Base-by-base conservation (phyloP, 2,329 filamentous ascomycete species). In the Sarocladium oryzae region DNA sequence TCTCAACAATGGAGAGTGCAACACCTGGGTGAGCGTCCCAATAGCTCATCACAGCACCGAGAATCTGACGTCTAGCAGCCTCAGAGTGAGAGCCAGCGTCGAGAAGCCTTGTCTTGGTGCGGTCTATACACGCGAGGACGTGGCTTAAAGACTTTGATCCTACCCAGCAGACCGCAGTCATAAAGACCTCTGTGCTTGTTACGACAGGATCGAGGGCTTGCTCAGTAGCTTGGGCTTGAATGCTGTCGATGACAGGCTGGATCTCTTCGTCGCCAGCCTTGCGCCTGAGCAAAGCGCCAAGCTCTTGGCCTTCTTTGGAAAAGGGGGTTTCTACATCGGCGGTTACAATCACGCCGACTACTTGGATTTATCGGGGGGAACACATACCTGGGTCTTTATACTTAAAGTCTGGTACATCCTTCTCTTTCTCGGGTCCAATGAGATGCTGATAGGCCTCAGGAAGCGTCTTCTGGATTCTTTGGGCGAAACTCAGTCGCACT, bases 61-160 rank as follows among this genome's bases (percentile, higher is more conserved):
- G 88, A 61, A 99, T 95, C 68, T 99, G 93, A 37, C 84, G 80
- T 36, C 90, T 83, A 1, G 89, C 90, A 2, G 79, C 78, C 53
- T 89, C 81, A 0, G 88, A 92, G 41, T 82, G 78, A 1, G 84
- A 77, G 1, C 89, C 89, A 33, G 92, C 84, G 53, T 87, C 84
- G 2, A 96, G 74, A 1, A 99, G 82, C 26, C 90, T 84, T 51
- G 92, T 88, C 70, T 96, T 96, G 70, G 87, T 92, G 53, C 93
- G 86, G 68, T 99, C 93, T 57, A 99, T 96, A 66, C 88, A 95
- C 8, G 91, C 95, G 15, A 99, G 81, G 3, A 96, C 89, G 67
- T 99, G 93, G 11, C 91, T 96, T 28, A 99, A 81, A 0, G 92
- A 96, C 69, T 99, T 99, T 56, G 89, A 91, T 40, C 93, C 93